Base-by-base conservation (phyloP, 495 filamentous ascomycete genomes). In the Penicillium canescens region DNA sequence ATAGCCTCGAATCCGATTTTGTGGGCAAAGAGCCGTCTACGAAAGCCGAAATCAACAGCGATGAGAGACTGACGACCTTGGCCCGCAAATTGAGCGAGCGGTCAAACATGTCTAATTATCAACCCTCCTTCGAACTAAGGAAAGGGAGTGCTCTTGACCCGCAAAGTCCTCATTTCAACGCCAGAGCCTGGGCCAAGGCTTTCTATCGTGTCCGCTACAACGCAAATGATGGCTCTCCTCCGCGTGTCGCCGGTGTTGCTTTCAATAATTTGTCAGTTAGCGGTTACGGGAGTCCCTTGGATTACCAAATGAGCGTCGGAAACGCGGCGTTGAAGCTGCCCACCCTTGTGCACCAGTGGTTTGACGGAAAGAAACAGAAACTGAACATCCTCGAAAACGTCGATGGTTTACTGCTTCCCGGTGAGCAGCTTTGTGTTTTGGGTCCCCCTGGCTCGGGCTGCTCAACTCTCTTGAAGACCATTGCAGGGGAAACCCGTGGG, bases 231-330 rank as follows among this genome's bases (percentile, higher is more conserved):
- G 18, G 18, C 18, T 18, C 18, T 18, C 18, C 18, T 18, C 18
- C 18, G 18, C 18, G 18, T 18, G 18, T 18, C 18, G 77, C 78
- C 6, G 78, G 79, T 33, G 55, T 81, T 6, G 59, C 74, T 2
- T 81, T 77, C 60, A 81, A 78, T 59, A 82, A 90, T 57, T 72
- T 94, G 50, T 88, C 80, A 52, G 85, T 90, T 21, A 84, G 90
- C 68, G 90, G 90, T 26, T 92, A 84, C 63, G 89, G 89, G 20
- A 82, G 79, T 41, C 74, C 86, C 2, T 89, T 88, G 3, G 89
- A 92, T 68, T 93, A 89, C 62, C 90, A 93, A 66, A 92, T 91
- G 74, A 84, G 88, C 69, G 83, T 90, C 45, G 73, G 79, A 56
- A 92, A 90, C 67, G 72, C 85, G 24, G 78, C 83, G 62, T 68